phyloP scores from a whole-genome alignment of 495 filamentous ascomycete species.

The Tuber microsphaerosporum region DNA sequence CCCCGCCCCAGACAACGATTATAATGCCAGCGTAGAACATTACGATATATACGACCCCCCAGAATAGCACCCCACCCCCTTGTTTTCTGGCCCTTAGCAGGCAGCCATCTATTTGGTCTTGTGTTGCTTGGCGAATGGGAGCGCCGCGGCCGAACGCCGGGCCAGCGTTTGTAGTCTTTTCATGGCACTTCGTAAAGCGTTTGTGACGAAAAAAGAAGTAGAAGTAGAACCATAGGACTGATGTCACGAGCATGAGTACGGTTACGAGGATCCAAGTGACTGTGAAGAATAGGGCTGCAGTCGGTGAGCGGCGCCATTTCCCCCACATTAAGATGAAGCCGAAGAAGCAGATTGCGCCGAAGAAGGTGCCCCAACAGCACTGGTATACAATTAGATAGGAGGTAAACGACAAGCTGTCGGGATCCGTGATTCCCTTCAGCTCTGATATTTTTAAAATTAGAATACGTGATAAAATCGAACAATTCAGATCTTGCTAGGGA shows the following conservation, averaged over 20 bases:
- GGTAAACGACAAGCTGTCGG: slow-evolving; percentile 1
- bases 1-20: slow-evolving; percentile 25
- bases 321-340: slow-evolving; percentile 39
- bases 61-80: slow-evolving; percentile 12
- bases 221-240: slow-evolving; percentile 31
- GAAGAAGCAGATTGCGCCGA: slow-evolving; percentile 29
- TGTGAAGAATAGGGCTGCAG: slow-evolving; percentile 32
- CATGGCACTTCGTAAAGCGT: slow-evolving; percentile 8
- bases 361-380: slow-evolving; percentile 31
- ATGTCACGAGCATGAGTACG: slow-evolving; percentile 22
- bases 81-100: slow-evolving; percentile 2
- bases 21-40: slow-evolving; percentile 23
- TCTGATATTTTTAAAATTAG: neutral
- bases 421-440: neutral
- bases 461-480: neutral
- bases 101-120: slow-evolving; percentile 24
- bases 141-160: slow-evolving; percentile 12
- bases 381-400: slow-evolving; percentile 23
- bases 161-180: slow-evolving; percentile 13
- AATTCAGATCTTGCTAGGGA: neutral
- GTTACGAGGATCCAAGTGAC: slow-evolving; percentile 30
- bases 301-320: slow-evolving; percentile 36
- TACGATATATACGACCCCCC: slow-evolving; percentile 23
- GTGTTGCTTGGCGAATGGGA: slow-evolving; percentile 24
- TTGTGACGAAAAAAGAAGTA: slow-evolving; percentile 18